Evolutionary conservation across 1,284 basidiomycete genomes (phyloP).

Genomic region (Ceraceosorus bombacis): DNA sequence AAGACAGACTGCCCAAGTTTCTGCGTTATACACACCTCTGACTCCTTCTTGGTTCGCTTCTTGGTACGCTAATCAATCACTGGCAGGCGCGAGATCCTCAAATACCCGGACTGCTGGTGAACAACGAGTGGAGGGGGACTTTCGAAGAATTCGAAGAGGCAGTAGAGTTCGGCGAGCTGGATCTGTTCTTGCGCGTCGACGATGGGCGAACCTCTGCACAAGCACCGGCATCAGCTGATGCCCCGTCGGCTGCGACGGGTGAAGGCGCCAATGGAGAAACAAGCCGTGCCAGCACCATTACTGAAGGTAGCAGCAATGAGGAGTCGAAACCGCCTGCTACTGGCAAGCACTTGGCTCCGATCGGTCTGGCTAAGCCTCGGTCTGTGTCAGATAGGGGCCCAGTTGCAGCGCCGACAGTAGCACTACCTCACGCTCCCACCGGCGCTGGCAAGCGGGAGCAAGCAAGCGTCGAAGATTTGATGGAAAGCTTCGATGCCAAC

Average conservation of each 20-base stretch:
- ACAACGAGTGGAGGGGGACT: slow-evolving; percentile 47
- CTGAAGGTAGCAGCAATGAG: background rate
- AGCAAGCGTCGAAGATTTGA: slow-evolving; percentile 35
- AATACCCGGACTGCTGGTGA: slow-evolving; percentile 43
- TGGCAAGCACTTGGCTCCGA: background rate
- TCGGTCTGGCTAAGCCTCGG: slow-evolving; percentile 6
- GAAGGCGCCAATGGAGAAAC: background rate
- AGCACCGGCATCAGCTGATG: slow-evolving; percentile 2
- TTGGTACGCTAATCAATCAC: slow-evolving; percentile 4
- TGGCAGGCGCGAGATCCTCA: slow-evolving; percentile 26
- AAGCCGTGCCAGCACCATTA: background rate
- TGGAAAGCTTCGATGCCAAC: slow-evolving; percentile 25
- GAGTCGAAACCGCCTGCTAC: background rate
- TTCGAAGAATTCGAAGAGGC: slow-evolving; percentile 47
- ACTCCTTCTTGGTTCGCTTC: slow-evolving; percentile 2
- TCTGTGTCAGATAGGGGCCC: background rate
- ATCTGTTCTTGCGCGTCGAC: slow-evolving; percentile 36
- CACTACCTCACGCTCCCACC: slow-evolving; percentile 21
- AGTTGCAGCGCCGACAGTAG: slow-evolving; percentile 12
- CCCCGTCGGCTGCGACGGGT: background rate
- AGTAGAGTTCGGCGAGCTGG: slow-evolving; percentile 45
- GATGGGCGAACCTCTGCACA: slow-evolving; percentile 8
- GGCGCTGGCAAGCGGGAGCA: slow-evolving; percentile 28
- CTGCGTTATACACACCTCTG: background rate
- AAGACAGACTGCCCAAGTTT: background rate